Evolutionary conservation across 2,329 filamentous ascomycete species (phyloP), one percentile per base, ranked within the genome.

Genomic region (Davidsoniella neocaledoniae): DNA sequence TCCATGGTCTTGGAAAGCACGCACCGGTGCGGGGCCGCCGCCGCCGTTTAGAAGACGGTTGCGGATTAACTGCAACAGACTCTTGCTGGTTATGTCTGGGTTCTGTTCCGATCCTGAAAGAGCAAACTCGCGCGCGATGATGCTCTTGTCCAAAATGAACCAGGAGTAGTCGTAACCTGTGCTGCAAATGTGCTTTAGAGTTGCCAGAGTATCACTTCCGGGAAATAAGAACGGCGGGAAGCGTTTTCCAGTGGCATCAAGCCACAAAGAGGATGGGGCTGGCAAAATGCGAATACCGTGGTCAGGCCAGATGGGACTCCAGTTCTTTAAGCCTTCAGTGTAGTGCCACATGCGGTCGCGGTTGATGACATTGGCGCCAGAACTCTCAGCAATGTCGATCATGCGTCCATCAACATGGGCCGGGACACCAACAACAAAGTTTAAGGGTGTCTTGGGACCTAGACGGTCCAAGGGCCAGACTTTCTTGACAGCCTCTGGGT

Each of bases 261-360:
- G 68, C 76, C 76, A 79, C 3, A 79, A 69, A 2, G 74, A 76
- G 0, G 74, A 78, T 0, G 76, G 76, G 0, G 71, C 76, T 0
- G 76, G 74, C 12, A 79, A 62, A 2, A 79, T 68, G 33, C 76
- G 72, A 54, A 79, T 79, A 17, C 76, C 76, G 56, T 79, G 76
- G 12, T 56, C 53, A 0, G 74, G 75, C 76, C 76, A 79, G 59
- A 79, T 77, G 3, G 74, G 66, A 49, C 78, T 62, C 76, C 76
- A 79, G 58, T 80, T 79, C 48, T 68, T 64, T 9, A 80, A 59
- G 0, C 76, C 76, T 56, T 80, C 76, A 9, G 74, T 79, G 58
- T 80, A 80, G 59, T 79, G 76, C 76, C 76, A 80, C 76, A 79
- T 79, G 41, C 76, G 65, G 57, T 79, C 76, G 45, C 70, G 67